A percentile compares a stretch with the other conserved stretches of the same genome.
These are phyloP conservation scores for Rossbeevera mucosa DNA, from an alignment of 768 basidiomycete species.

Conservation along the genomic window DNA sequence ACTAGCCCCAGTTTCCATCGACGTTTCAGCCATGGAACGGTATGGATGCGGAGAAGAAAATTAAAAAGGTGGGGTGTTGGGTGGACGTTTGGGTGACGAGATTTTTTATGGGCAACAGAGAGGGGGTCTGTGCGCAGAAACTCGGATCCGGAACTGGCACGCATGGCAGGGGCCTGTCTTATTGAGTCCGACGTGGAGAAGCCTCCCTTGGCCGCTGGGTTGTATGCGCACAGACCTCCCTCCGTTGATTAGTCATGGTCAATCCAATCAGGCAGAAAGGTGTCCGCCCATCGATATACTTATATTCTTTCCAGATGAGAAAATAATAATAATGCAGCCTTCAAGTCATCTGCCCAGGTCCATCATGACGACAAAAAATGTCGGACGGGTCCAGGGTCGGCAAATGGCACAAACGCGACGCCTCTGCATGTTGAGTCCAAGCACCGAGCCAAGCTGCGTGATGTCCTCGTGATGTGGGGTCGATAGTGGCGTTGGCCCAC, in stretches of 20 bases:
- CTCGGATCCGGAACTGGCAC: constrained; percentile 6
- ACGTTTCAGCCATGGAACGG: constrained; percentile 10
- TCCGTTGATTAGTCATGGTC: neutral
- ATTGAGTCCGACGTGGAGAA: constrained; percentile 15
- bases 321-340: too few species aligned
- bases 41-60: neutral
- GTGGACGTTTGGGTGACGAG: constrained; percentile 4
- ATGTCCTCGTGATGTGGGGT: too few species aligned
- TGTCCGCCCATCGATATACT: too few species aligned
- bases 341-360: too few species aligned
- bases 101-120: constrained; percentile 5
- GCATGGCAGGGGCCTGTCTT: constrained; percentile 18
- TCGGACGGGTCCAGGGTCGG: neutral
- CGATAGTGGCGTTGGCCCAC: too few species aligned
- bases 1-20: constrained; percentile 17
- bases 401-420: neutral
- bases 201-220: neutral
- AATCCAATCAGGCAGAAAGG: too few species aligned
- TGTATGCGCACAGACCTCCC: neutral
- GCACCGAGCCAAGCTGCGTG: too few species aligned
- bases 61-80: neutral
- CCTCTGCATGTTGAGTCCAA: too few species aligned
- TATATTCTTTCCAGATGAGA: too few species aligned
- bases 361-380: too few species aligned
- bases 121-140: constrained; percentile 24